Evolutionary conservation across 75 land plant genomes (phyloP).

Genomic region (Sequoiadendron giganteum): DNA sequence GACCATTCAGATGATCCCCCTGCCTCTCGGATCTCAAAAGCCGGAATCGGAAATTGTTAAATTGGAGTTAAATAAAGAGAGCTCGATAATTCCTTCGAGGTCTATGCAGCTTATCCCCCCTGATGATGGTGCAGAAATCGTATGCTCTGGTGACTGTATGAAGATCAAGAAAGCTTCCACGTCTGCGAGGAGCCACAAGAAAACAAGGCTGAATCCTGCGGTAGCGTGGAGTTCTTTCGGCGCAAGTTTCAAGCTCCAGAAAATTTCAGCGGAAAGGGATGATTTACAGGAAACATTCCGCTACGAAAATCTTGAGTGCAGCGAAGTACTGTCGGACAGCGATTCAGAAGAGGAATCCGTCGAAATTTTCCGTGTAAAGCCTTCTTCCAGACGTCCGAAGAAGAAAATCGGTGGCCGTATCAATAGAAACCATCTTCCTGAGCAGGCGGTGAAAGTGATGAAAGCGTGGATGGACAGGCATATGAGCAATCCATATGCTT

Average conservation of each 20-base stretch:
- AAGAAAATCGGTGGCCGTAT: not conserved
- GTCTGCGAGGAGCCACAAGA: conserved; percentile 2
- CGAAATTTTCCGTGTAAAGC: not conserved
- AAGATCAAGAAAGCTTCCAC: not conserved
- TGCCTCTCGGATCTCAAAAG: not conserved
- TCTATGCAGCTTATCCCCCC: not conserved
- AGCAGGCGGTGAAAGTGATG: not conserved
- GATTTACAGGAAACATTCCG: not conserved
- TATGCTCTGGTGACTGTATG: not conserved
- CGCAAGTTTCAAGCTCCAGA: not conserved
- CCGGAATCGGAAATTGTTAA: not conserved
- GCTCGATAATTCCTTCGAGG: not conserved
- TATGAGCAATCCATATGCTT: not conserved
- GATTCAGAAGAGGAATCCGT: not conserved
- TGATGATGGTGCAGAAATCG: not conserved
- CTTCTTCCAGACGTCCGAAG: not conserved
- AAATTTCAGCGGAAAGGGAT: not conserved
- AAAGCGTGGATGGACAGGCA: not conserved
- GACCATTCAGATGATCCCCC: not conserved
- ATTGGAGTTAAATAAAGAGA: not conserved
- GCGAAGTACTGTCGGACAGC: not conserved
- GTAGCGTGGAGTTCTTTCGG: not conserved
- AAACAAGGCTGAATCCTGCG: not conserved
- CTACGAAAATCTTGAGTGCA: not conserved
- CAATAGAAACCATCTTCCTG: not conserved